A percentile compares a stretch with the other conserved stretches of the same genome.
Evolutionary conservation across 2,329 filamentous ascomycete species (phyloP).

Genomic region (Nigrospora sphaerica): DNA sequence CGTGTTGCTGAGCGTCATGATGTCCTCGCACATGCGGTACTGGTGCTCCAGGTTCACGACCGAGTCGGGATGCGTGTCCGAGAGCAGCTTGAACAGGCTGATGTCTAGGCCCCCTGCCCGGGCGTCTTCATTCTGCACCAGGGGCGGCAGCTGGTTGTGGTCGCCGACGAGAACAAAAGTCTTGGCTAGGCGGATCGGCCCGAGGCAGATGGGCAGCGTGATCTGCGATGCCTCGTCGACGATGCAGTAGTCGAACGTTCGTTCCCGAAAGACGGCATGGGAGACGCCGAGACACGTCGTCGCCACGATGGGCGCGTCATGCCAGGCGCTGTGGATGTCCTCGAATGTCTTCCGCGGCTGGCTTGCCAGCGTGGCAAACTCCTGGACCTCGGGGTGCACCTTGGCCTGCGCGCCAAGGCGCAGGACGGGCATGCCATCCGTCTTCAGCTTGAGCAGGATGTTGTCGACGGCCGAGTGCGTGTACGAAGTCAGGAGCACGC

Average conservation of each 20-base stretch:
- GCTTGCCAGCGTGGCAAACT: slow-evolving; percentile 75
- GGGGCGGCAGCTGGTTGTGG: slow-evolving; percentile 89
- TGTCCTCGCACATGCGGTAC: slow-evolving; percentile 96
- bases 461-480: slow-evolving; percentile 98
- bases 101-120: slow-evolving; percentile 81
- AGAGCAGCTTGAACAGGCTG: slow-evolving; percentile 88
- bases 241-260: slow-evolving; percentile 95
- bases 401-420: slow-evolving; percentile 82
- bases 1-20: slow-evolving; percentile 89
- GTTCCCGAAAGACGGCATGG: slow-evolving; percentile 79
- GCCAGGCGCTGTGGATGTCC: slow-evolving; percentile 77
- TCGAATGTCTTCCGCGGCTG: slow-evolving; percentile 71
- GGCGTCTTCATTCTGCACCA: slow-evolving; percentile 89
- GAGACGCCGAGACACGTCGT: slow-evolving; percentile 92
- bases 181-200: slow-evolving; percentile 84
- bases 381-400: slow-evolving; percentile 78
- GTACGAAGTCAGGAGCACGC: slow-evolving; percentile 87
- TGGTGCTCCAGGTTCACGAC: slow-evolving; percentile 92
- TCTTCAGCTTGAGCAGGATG: slow-evolving; percentile 83
- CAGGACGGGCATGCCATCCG: slow-evolving; percentile 70
- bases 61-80: slow-evolving; percentile 77
- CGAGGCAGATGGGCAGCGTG: slow-evolving; percentile 87
- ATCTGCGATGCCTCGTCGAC: slow-evolving; percentile 98
- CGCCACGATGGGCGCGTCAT: slow-evolving; percentile 80
- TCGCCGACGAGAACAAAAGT: slow-evolving; percentile 95